Percentiles rank a stretch among this genome's conserved stretches.
Evolutionary conservation across 108 stramenopile species (phyloP).

Genomic region (Parietichytrium sp.): DNA sequence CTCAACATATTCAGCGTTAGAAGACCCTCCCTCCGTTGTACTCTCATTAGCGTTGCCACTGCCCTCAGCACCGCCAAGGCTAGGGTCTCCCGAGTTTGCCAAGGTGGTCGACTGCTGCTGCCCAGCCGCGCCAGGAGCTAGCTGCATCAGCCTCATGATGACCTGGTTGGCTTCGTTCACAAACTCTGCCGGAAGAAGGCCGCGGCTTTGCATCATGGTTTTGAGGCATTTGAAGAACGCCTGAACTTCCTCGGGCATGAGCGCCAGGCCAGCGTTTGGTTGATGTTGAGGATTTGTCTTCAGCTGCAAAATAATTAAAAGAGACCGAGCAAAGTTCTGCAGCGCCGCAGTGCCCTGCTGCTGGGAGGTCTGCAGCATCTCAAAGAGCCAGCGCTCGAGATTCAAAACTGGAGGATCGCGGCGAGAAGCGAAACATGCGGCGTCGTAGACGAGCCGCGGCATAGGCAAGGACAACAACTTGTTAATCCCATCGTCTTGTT

Average conservation of each 20-base stretch:
- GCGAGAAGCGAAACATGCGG: slow-evolving; percentile 3
- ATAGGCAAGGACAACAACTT: slow-evolving; percentile 12
- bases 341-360: not conserved
- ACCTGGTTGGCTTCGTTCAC: not conserved
- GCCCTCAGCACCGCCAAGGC: not conserved
- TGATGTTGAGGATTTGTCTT: not conserved
- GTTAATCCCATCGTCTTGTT: not conserved
- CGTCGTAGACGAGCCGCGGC: not conserved
- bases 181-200: not conserved
- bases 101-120: not conserved
- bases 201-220: not conserved
- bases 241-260: not conserved
- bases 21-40: not conserved
- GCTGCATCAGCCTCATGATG: too few species aligned
- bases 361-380: not conserved
- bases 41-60: too few species aligned
- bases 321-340: not conserved
- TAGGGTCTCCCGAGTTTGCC: not conserved
- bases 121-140: not conserved
- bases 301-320: slow-evolving; percentile 10
- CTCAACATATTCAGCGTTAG: not conserved
- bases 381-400: not conserved
- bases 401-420: not conserved
- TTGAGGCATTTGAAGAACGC: not conserved
- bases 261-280: not conserved